These are phyloP conservation scores for Colletotrichum tofieldiae DNA, from an alignment of 2,329 filamentous ascomycete species.

Conservation along the genomic window DNA sequence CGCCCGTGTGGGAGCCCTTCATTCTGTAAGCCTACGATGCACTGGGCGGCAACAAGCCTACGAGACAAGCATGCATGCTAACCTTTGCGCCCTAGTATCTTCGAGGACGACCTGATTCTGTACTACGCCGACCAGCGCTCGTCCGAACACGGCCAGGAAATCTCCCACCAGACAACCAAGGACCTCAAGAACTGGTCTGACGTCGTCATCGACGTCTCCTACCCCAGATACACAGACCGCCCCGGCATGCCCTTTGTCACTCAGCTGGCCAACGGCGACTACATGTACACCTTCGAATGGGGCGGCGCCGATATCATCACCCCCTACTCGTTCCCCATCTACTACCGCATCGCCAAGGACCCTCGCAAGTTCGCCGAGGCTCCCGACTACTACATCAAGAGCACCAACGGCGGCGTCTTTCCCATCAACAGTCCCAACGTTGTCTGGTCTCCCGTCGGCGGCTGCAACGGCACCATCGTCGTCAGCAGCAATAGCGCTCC, in stretches of 20 bases:
- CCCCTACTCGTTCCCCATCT: constrained; percentile 58
- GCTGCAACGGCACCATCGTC: constrained; percentile 62
- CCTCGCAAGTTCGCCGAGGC: constrained; percentile 56
- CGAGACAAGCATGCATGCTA: not conserved
- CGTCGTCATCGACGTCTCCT: constrained; percentile 73
- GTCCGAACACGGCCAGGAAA: constrained; percentile 76
- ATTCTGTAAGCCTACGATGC: constrained; percentile 57
- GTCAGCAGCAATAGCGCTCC: constrained; percentile 57
- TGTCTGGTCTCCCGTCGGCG: constrained; percentile 60
- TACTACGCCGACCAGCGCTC: constrained; percentile 83
- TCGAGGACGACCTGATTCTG: constrained; percentile 72
- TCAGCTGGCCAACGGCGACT: constrained; percentile 71
- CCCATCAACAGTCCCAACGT: constrained; percentile 61
- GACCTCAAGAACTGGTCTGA: constrained; percentile 73
- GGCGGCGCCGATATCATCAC: constrained; percentile 60
- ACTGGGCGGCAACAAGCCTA: rapidly evolving
- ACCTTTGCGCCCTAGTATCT: constrained; percentile 54
- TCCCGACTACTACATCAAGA: constrained; percentile 51
- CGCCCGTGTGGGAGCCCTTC: constrained; percentile 83
- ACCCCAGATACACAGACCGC: constrained; percentile 73
- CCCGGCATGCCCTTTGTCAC: constrained; percentile 79
- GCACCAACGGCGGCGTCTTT: constrained; percentile 50
- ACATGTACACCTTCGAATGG: constrained; percentile 77
- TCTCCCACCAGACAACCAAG: constrained; percentile 74
- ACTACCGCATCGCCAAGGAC: constrained; percentile 60